These are phyloP conservation scores for Centrapalus pauciflorus DNA, from an alignment of 129 eudicot genomes.

Conservation along the genomic window DNA sequence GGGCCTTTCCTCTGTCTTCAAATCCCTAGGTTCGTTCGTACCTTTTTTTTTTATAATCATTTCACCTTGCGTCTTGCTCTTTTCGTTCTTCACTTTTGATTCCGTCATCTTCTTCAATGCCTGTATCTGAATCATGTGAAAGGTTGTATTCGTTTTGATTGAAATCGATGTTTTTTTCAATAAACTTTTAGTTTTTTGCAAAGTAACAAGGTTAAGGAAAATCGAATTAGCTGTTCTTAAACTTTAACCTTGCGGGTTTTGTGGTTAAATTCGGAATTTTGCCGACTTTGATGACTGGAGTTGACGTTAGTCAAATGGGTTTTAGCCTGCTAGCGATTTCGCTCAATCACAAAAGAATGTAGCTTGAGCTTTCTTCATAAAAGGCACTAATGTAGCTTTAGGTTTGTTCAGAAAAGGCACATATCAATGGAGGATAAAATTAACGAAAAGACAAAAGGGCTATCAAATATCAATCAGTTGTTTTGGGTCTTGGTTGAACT, in stretches of 20 bases:
- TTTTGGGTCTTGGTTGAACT: neutral
- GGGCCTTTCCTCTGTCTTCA: neutral
- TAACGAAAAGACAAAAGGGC: neutral
- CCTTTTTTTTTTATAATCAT: too few species aligned
- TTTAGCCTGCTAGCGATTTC: neutral
- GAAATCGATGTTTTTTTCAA: neutral
- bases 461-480: neutral
- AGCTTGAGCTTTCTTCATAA: neutral
- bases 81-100: neutral
- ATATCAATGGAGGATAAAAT: neutral
- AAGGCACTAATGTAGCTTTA: slow-evolving; percentile 12
- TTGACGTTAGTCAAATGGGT: slow-evolving; percentile 1
- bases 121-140: neutral
- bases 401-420: neutral
- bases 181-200: neutral
- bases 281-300: neutral
- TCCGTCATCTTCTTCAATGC: slow-evolving; percentile 7
- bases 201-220: neutral
- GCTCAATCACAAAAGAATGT: slow-evolving; percentile 12
- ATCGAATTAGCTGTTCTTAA: neutral
- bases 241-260: neutral
- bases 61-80: neutral
- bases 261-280: neutral
- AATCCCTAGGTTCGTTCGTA: slow-evolving; percentile 51
- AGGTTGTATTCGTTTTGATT: slow-evolving; percentile 4